A percentile compares a stretch with the other conserved stretches of the same genome.
These are phyloP conservation scores for Dimocarpus longan DNA, from an alignment of 345 rosid genomes.

Conservation along the genomic window DNA sequence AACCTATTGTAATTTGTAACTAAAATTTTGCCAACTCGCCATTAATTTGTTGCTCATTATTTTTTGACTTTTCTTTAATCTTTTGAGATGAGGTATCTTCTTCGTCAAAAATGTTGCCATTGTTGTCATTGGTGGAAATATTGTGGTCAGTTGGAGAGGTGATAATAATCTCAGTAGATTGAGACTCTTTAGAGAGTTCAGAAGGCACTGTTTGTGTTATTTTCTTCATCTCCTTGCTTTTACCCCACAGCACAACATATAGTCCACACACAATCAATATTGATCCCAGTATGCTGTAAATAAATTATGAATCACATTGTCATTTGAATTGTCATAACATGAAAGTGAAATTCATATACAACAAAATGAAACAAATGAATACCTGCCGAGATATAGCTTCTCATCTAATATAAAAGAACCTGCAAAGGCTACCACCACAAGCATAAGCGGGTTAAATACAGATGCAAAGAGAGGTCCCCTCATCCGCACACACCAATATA, in stretches of 20 bases:
- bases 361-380: neutral
- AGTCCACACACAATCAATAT: conserved; percentile 45
- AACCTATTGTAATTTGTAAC: no score
- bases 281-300: conserved; percentile 49
- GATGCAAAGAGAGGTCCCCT: conserved; percentile 48
- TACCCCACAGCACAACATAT: conserved; percentile 61
- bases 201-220: neutral
- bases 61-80: neutral
- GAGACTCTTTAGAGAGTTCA: neutral
- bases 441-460: conserved; percentile 39
- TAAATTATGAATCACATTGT: neutral
- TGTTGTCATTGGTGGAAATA: neutral
- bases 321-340: no score
- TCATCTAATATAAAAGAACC: conserved; percentile 37
- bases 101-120: neutral
- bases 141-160: neutral
- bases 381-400: conserved; percentile 50
- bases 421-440: conserved; percentile 37
- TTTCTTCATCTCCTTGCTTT: conserved; percentile 39
- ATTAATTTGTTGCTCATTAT: neutral
- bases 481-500: conserved; percentile 28
- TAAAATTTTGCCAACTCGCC: neutral
- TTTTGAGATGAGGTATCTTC: neutral
- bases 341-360: no score
- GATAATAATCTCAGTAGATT: neutral